Conservation (phyloP, 441 rosid species). For the Cnidoscolus chayamansa region DNA sequence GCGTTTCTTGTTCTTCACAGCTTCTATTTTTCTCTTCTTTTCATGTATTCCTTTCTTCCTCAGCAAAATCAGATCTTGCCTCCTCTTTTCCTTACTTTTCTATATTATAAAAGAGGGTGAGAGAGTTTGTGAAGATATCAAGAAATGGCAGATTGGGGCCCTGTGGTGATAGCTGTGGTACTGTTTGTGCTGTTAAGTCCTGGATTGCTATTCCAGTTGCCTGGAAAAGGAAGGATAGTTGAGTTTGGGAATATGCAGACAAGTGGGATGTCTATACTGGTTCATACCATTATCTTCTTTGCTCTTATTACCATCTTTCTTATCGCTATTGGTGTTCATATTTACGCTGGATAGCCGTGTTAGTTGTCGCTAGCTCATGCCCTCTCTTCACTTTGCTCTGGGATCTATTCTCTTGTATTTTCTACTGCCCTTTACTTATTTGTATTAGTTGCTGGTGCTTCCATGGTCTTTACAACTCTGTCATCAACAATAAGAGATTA, state of each 20-base stretch:
- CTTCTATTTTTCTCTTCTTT: neutral
- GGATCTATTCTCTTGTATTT: neutral
- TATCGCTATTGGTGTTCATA: constrained; percentile 66
- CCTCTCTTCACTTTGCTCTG: neutral
- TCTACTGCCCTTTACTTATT: too few species aligned
- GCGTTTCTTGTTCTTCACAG: constrained; percentile 24
- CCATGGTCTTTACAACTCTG: too few species aligned
- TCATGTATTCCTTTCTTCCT: constrained; percentile 15
- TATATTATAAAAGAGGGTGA: too few species aligned
- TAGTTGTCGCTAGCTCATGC: neutral
- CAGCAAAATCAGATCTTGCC: neutral
- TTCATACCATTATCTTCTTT: constrained; percentile 67
- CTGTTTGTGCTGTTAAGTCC: constrained; percentile 81
- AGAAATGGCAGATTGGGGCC: constrained; percentile 73
- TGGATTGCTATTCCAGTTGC: constrained; percentile 73
- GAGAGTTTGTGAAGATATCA: neutral
- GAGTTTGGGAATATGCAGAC: constrained; percentile 83
- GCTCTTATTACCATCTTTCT: constrained; percentile 66
- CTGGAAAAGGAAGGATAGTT: constrained; percentile 52
- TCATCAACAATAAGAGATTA: too few species aligned
- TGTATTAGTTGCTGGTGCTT: too few species aligned
- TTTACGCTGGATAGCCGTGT: constrained; percentile 36
- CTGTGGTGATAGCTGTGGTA: constrained; percentile 55
- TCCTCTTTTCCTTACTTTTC: neutral
- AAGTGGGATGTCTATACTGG: constrained; percentile 65